Evolutionary conservation across 352 stramenopile species (phyloP).

Genomic region (Globisporangium abappressorium): DNA sequence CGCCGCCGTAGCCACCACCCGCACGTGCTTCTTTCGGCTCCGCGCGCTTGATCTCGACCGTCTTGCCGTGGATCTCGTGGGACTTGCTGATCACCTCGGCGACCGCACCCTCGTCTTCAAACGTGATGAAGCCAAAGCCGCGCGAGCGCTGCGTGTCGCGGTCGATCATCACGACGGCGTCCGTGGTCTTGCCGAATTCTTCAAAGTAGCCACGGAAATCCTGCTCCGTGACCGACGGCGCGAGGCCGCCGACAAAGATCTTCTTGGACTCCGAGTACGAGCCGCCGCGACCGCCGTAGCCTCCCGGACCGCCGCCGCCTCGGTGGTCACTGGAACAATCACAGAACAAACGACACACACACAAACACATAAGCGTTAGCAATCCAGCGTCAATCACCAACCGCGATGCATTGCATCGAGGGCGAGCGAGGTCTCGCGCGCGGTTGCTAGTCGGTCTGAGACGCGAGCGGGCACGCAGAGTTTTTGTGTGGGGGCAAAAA

Average conservation of each 20-base stretch:
- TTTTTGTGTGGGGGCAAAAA: slow-evolving; percentile 15
- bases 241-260: slow-evolving; percentile 91
- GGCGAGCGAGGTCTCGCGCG: background rate
- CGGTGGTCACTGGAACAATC: slow-evolving; percentile 23
- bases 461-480: slow-evolving; percentile 3
- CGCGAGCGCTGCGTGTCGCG: slow-evolving; percentile 88
- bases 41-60: slow-evolving; percentile 87
- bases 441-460: background rate
- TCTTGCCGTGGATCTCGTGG: slow-evolving; percentile 91
- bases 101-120: slow-evolving; percentile 87
- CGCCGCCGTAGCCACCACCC: slow-evolving; percentile 27
- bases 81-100: slow-evolving; percentile 86
- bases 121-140: slow-evolving; percentile 93
- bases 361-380: slow-evolving; percentile 2
- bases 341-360: background rate
- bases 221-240: slow-evolving; percentile 81
- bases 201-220: slow-evolving; percentile 92
- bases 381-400: background rate
- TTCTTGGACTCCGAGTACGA: slow-evolving; percentile 84
- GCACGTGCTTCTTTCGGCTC: slow-evolving; percentile 73
- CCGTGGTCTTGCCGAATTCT: slow-evolving; percentile 87
- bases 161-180: slow-evolving; percentile 93
- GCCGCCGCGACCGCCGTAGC: slow-evolving; percentile 21
- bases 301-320: slow-evolving; percentile 1
- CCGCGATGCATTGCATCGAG: slow-evolving; percentile 7